Base-by-base conservation (phyloP, 306 rosid species). In the Sechiopsis laciniata region DNA sequence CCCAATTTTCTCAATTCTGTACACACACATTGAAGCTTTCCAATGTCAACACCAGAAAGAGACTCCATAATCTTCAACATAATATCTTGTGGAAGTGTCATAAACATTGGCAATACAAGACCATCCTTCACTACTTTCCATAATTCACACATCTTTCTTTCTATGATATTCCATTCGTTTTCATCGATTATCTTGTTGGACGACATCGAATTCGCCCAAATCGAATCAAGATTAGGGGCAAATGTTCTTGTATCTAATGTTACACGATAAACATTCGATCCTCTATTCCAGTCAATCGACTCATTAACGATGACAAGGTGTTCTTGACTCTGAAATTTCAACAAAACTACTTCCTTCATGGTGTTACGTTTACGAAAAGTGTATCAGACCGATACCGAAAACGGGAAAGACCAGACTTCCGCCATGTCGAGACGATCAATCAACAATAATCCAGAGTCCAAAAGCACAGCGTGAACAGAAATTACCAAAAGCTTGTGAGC, bases 381-480 rank as follows among this genome's bases (percentile, higher is more conserved):
- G 56, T 90, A 93, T 72, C 78, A 0, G 89, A 84, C 29, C 29
- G 29, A 1, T 26, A 26, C 29, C 29, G 29, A 71, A 85, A 13
- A n/a, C 52, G 77, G 72, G 0, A 83, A 84, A 48, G 86, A 80
- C 83, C 82, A 78, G 4, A 74, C 78, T 4, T 80, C 82, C 3
- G 84, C 73, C 55, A 82, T 75, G 73, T 74, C 70, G 24, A 80
- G 73, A 64, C 67, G 66, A 74, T 84, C 87, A 11, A 77, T 78
- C 32, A 72, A 70, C 40, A 89, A 84, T 45, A 94, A 86, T 17
- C 97, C 94, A 19, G 92, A 90, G 76, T 94, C 98, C 37, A 84
- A 73, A 48, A 94, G 63, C 56, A 89, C 86, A 0, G 83, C 87
- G 70, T 94, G 96, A 48, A 90, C 89, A 1, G 85, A 80, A 54